Base-by-base conservation (phyloP, 345 rosid species). In the Eucalyptus virginea region DNA sequence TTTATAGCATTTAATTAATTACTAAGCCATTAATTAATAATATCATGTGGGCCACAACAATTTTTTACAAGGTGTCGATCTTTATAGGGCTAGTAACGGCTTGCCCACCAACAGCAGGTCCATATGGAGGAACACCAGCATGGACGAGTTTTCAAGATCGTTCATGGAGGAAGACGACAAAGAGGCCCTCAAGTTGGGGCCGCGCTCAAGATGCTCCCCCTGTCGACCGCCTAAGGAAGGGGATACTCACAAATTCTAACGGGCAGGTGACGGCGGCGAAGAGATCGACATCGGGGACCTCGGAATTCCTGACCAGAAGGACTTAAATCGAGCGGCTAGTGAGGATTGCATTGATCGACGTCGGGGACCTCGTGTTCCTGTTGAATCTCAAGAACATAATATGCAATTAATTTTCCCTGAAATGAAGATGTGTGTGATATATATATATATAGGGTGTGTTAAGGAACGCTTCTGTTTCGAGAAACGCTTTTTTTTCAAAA, bases 101-200 rank as follows among this genome's bases (percentile, higher is more conserved):
- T 81, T 93, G 60, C 87, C 90, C 34, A 11, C 67, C 8, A 90
- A 88, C 15, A 88, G 87, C 17, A 37, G 88, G 44, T 90, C 92
- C 3, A 81, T 90, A 58, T 92, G 91, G 93, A 93, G 94, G 89
- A 91, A 90, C 89, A 89, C 65, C 42, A 88, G 91, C 18, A 58
- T 26, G 16, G 96, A 94, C 28, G 92, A 88, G 5, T 95, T 94
- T 87, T 96, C 96, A 11, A 91, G 88, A 60, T 96, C 98, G 4
- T 91, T 94, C 4, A 69, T 95, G 56, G 95, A 93, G 9, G 98
- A 93, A 89, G 94, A 96, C 56, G 97, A 95, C 23, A 94, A 93
- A 49, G 95, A 94, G 49, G 94, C 93, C 17, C 89, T 93, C 8
- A 88, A 86, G 86, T 92, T 18, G 23, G 95, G 94, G 94, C 96